Percentiles rank a stretch among this genome's conserved stretches.
Conservation (phyloP, 805 yeast genomes). For the Zygotorulaspora sp. region DNA sequence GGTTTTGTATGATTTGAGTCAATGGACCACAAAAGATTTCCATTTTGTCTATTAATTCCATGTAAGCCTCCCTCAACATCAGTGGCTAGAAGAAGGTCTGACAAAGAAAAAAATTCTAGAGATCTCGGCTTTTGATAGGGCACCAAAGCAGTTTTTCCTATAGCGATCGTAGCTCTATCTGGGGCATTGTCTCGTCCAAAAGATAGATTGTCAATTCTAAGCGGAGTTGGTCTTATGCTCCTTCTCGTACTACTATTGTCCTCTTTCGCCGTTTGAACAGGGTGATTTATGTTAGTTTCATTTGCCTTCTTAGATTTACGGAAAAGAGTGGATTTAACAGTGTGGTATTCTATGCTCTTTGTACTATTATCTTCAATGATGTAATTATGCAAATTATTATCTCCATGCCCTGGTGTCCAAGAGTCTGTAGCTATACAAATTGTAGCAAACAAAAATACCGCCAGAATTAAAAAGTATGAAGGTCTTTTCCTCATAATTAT, state of each 20-base stretch:
- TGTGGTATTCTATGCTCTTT: constrained; percentile 8
- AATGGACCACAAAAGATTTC: constrained; percentile 72
- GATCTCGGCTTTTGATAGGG: constrained; percentile 14
- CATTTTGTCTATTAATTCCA: constrained; percentile 71
- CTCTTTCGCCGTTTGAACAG: not conserved
- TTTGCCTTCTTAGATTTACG: constrained; percentile 7
- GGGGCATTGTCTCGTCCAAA: not conserved
- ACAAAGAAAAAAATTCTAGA: constrained; percentile 29
- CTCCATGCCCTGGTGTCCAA: not conserved
- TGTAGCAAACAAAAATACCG: not conserved
- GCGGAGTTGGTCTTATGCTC: not conserved
- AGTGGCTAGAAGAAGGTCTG: constrained; percentile 61
- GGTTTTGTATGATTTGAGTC: constrained; percentile 41
- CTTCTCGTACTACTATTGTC: not conserved
- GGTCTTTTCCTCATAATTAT: not conserved
- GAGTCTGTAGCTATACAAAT: not conserved
- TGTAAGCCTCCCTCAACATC: constrained; percentile 87
- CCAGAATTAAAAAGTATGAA: not conserved
- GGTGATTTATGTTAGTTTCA: not conserved
- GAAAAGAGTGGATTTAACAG: constrained; percentile 11
- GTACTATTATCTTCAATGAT: not conserved
- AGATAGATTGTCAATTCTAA: not conserved
- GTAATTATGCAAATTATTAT: not conserved
- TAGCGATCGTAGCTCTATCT: not conserved
- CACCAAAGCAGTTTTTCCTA: constrained; percentile 10